These are phyloP conservation scores for Chaetomiaceae sp. DNA, from an alignment of 2,329 filamentous ascomycete species.

Conservation along the genomic window DNA sequence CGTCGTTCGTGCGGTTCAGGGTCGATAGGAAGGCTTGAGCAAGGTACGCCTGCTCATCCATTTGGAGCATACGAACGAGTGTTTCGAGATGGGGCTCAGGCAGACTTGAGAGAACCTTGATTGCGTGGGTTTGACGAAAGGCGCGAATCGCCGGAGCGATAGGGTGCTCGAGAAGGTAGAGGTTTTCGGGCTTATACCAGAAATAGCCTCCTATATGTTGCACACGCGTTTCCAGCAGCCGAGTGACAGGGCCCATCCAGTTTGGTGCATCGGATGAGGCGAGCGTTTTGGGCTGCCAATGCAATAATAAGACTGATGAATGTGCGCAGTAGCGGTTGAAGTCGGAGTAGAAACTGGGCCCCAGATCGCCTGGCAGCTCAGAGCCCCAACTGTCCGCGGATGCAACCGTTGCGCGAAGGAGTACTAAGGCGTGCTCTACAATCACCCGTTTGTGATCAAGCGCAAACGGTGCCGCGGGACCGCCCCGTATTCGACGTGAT, in stretches of 20 bases:
- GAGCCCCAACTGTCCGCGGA: neutral
- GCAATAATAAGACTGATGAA: neutral
- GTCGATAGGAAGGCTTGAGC: neutral
- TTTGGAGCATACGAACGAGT: neutral
- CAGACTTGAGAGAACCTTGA: neutral
- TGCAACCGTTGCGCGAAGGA: neutral
- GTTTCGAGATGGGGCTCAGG: neutral
- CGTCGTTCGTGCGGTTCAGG: neutral
- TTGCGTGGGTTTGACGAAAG: neutral
- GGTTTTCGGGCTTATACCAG: neutral
- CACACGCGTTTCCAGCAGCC: neutral
- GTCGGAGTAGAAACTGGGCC: neutral
- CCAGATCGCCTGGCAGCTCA: neutral
- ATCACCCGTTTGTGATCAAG: neutral
- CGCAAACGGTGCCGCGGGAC: neutral
- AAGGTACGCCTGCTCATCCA: neutral
- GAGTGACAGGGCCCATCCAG: neutral
- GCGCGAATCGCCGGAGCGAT: neutral
- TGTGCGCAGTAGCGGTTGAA: constrained; percentile 5
- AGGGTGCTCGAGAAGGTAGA: neutral
- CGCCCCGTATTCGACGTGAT: neutral
- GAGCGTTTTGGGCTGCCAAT: neutral
- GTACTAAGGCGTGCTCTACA: neutral
- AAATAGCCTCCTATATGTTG: neutral
- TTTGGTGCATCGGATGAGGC: neutral